Evolutionary conservation across 2,329 filamentous ascomycete genomes (phyloP), one percentile per base, ranked within the genome.

Genomic region (Xenosphaeropsis pyriputrescens): DNA sequence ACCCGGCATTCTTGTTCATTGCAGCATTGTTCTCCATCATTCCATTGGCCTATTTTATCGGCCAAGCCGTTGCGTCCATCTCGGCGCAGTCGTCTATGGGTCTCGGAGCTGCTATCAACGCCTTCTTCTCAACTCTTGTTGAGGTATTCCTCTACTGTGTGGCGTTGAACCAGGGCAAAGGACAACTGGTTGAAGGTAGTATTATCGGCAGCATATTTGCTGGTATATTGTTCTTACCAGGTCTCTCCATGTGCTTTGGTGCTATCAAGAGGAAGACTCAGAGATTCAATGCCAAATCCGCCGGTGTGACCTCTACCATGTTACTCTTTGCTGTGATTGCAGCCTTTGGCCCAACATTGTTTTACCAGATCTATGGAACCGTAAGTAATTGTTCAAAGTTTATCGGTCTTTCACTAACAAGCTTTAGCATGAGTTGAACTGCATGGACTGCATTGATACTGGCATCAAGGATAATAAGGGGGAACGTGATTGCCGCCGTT

Each of bases 21-120:
- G 72, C 88, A 4, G 84, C 81, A 4, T 61, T 98, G 12, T 65
- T 93, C 41, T 96, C 91, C 33, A 93, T 98, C 56, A 95, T 98
- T 35, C 91, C 91, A 3, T 62, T 98, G 39, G 91, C 91, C 12
- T 98, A 98, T 61, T 98, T 98, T 57, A 98, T 98, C 47, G 91
- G 91, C 1, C 91, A 98, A 61, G 91, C 91, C 29, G 91, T 98
- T 34, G 91, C 91, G 2, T 98, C 91, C 37, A 98, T 98, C 49
- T 98, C 91, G 8, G 91, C 91, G 1, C 91, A 98, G 57, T 96
- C 89, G 2, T 95, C 89, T 5, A 98, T 98, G 91, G 91, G 91
- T 18, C 69, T 98, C 7, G 91, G 91, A 54, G 91, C 91, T 18
- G 93, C 89, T 22, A 84, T 96, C 64, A 98, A 98, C 50, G 91